Percentiles rank a stretch among this genome's conserved stretches.
Evolutionary conservation across 495 filamentous ascomycete species (phyloP).

Genomic region (Penicillium atrosanguineum): DNA sequence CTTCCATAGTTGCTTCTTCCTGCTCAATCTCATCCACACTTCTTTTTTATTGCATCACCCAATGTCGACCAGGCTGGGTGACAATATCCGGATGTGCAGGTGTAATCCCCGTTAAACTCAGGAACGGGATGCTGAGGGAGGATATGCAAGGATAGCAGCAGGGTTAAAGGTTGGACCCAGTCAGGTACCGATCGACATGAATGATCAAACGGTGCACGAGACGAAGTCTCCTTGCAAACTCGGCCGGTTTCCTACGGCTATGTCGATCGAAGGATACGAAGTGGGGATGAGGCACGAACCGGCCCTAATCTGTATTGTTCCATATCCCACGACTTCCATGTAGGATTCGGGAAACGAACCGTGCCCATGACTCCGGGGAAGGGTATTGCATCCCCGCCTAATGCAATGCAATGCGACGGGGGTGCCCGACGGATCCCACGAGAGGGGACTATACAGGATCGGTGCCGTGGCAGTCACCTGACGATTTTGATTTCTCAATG

Average conservation of each 20-base stretch:
- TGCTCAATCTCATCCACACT: not conserved
- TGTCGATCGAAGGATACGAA: constrained; percentile 1
- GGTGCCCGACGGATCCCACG: constrained; percentile 20
- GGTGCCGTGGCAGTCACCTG: constrained; percentile 27
- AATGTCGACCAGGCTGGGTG: not conserved
- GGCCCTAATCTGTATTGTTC: constrained; percentile 12
- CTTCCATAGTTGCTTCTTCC: constrained; percentile 2
- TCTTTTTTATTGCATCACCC: not conserved
- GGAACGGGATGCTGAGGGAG: constrained; percentile 13
- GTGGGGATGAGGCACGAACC: constrained; percentile 6
- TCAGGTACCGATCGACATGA: constrained; percentile 24
- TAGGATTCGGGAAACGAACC: not conserved
- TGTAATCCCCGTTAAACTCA: constrained; percentile 11
- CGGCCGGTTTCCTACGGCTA: not conserved
- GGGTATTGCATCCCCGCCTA: constrained; percentile 17
- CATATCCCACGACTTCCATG: constrained; percentile 3
- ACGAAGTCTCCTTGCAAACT: constrained; percentile 2
- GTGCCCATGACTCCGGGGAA: constrained; percentile 19
- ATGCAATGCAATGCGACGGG: constrained; percentile 33
- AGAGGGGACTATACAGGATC: constrained; percentile 17
- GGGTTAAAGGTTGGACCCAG: constrained; percentile 17
- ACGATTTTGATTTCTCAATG: constrained; percentile 1
- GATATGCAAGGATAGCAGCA: constrained; percentile 3
- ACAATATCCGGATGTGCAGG: not conserved
- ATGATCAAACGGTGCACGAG: constrained; percentile 4